Conservation (phyloP, 768 basidiomycete genomes). For the Kwoniella bestiolae region DNA sequence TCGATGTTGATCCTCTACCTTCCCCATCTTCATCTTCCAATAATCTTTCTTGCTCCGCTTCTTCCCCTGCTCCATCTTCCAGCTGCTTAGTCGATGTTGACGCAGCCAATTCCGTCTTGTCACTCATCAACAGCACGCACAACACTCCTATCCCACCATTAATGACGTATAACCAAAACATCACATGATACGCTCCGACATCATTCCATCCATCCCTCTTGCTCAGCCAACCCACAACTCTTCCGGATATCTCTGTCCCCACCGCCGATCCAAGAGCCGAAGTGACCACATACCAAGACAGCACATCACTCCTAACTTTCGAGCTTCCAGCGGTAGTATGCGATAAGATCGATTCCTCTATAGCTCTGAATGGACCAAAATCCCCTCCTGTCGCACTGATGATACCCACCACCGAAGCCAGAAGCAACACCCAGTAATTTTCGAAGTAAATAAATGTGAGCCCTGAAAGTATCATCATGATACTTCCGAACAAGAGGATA, state of each 20-base stretch:
- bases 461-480: conserved; percentile 46
- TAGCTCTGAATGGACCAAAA: conserved; percentile 49
- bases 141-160: conserved; percentile 34
- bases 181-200: conserved; percentile 35
- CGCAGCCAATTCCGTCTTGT: conserved; percentile 23
- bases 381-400: conserved; percentile 43
- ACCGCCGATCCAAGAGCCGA: conserved; percentile 39
- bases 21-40: conserved; percentile 10
- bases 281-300: conserved; percentile 38
- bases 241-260: conserved; percentile 33
- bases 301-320: conserved; percentile 30
- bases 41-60: conserved; percentile 2
- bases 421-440: conserved; percentile 43
- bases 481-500: conserved; percentile 41
- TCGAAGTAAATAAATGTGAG: conserved; percentile 28
- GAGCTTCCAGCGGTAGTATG: conserved; percentile 27
- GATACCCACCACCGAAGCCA: conserved; percentile 45
- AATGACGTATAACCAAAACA: conserved; percentile 38
- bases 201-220: conserved; percentile 29
- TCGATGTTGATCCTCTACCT: not conserved
- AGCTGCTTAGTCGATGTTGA: not conserved
- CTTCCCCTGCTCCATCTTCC: conserved; percentile 14
- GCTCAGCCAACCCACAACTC: conserved; percentile 21
- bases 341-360: conserved; percentile 51
- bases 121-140: conserved; percentile 19